These are phyloP conservation scores for Pythium utonaiense DNA, from an alignment of 352 stramenopile genomes.

Conservation along the genomic window DNA sequence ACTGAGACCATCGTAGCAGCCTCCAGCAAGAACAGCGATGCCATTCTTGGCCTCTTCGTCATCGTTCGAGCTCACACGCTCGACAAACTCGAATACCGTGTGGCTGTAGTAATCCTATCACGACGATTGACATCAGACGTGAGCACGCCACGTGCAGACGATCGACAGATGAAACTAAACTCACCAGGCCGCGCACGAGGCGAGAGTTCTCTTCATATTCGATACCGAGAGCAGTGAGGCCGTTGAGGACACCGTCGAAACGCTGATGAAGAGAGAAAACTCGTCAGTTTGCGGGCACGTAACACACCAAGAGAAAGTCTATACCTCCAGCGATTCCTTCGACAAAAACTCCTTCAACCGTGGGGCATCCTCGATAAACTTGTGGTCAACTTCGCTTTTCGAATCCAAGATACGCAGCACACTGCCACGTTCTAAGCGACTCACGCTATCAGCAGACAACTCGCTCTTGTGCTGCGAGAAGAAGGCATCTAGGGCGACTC, in stretches of 20 bases:
- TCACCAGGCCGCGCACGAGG: constrained; percentile 81
- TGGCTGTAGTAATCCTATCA: constrained; percentile 87
- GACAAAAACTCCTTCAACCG: constrained; percentile 64
- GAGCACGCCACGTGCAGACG: no score
- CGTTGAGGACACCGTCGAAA: constrained; percentile 58
- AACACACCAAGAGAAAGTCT: background rate
- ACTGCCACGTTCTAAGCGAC: constrained; percentile 71
- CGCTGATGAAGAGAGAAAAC: constrained; percentile 33
- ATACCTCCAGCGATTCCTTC: constrained; percentile 44
- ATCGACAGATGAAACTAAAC: constrained; percentile 2
- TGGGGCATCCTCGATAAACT: constrained; percentile 63
- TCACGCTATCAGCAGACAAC: constrained; percentile 72
- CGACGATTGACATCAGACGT: background rate
- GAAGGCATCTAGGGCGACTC: constrained; percentile 54
- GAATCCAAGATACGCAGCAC: constrained; percentile 86
- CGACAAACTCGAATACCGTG: constrained; percentile 88
- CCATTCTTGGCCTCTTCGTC: constrained; percentile 31
- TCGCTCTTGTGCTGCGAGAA: constrained; percentile 62
- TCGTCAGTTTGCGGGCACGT: background rate
- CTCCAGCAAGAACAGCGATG: constrained; percentile 79
- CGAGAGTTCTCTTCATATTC: constrained; percentile 54
- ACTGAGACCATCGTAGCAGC: constrained; percentile 77
- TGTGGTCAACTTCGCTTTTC: constrained; percentile 69
- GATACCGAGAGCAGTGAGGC: constrained; percentile 61
- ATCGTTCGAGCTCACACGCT: constrained; percentile 20